Evolutionary conservation across 257 asterid genomes (phyloP).

Genomic region (Lantana camara): DNA sequence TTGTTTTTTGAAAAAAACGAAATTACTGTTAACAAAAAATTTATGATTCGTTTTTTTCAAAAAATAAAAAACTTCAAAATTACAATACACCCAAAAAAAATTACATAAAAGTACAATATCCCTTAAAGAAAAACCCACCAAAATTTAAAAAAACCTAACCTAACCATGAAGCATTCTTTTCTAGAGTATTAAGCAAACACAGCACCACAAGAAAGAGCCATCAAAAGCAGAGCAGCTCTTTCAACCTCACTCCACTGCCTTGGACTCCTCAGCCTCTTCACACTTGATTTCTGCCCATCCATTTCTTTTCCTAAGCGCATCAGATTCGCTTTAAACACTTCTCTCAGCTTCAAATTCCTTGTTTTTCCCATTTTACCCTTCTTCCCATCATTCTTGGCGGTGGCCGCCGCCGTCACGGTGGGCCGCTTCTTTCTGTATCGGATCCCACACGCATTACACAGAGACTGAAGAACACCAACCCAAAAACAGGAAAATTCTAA

Average conservation of each 20-base stretch:
- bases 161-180: not conserved
- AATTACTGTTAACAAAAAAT: too few relatives aligned
- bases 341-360: conserved; percentile 27
- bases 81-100: too few relatives aligned
- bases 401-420: not conserved
- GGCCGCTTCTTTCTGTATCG: conserved; percentile 58
- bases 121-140: too few relatives aligned
- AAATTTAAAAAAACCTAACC: too few relatives aligned
- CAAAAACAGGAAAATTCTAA: not conserved
- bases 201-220: conserved; percentile 78
- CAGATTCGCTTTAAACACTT: conserved; percentile 40
- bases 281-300: conserved; percentile 35
- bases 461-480: conserved; percentile 41
- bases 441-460: conserved; percentile 85
- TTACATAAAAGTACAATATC: too few relatives aligned
- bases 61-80: too few relatives aligned
- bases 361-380: conserved; percentile 34
- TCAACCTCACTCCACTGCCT: conserved; percentile 63
- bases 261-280: conserved; percentile 32
- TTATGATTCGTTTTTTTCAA: too few relatives aligned
- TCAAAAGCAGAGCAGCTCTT: conserved; percentile 72
- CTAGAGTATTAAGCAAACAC: conserved; percentile 40
- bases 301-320: conserved; percentile 44
- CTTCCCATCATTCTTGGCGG: conserved; percentile 7
- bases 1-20: too few relatives aligned